Evolutionary conservation across 2,329 filamentous ascomycete species (phyloP).

Genomic region (Cordyceps fumosorosea): DNA sequence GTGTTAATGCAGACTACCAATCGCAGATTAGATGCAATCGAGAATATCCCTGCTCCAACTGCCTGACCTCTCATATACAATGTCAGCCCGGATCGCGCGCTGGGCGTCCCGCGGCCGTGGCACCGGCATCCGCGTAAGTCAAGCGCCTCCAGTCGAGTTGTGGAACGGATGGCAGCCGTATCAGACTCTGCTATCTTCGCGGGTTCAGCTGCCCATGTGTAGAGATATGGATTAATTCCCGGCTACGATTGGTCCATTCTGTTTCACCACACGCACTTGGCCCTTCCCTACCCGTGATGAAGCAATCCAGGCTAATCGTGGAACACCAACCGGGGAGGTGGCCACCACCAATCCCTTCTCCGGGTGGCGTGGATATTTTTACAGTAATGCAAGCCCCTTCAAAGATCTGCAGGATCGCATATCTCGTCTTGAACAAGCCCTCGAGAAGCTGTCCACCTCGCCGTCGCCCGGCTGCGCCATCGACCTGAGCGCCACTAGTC

Average conservation of each 20-base stretch:
- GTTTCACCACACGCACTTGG: not conserved
- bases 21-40: slow-evolving; percentile 18
- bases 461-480: slow-evolving; percentile 2
- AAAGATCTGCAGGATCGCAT: slow-evolving; percentile 15
- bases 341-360: not conserved
- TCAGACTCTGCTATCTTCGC: not conserved
- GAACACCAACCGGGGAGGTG: not conserved
- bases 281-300: not conserved
- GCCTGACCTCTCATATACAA: slow-evolving; percentile 17
- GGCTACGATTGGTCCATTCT: not conserved
- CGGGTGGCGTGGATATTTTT: not conserved
- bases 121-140: not conserved
- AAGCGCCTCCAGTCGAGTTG: not conserved
- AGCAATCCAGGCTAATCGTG: not conserved
- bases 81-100: slow-evolving; percentile 15
- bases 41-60: slow-evolving; percentile 18
- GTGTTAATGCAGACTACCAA: not conserved
- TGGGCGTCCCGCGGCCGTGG: slow-evolving; percentile 8
- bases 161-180: too few relatives aligned
- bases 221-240: not conserved
- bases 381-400: not conserved
- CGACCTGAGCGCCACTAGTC: not conserved
- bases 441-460: slow-evolving; percentile 11
- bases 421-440: slow-evolving; percentile 13
- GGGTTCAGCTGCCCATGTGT: not conserved